Evolutionary conservation across 495 filamentous ascomycete species (phyloP).

Genomic region (Lepidopterella palustris): DNA sequence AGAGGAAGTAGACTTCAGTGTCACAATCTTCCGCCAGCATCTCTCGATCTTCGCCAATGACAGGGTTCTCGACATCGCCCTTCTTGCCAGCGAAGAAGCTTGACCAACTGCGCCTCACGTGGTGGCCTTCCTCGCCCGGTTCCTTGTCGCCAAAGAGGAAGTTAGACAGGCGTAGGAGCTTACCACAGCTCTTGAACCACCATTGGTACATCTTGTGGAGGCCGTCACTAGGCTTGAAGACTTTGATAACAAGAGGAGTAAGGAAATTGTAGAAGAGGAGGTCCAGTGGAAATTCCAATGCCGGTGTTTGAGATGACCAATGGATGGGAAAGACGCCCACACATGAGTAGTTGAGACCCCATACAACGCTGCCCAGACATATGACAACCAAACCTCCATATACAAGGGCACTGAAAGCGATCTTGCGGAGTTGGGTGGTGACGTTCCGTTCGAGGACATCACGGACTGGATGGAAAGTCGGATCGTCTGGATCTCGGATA

Average conservation of each 20-base stretch:
- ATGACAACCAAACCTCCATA: slow-evolving; percentile 90
- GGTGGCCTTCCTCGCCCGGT: slow-evolving; percentile 73
- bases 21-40: slow-evolving; percentile 35
- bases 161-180: slow-evolving; percentile 70
- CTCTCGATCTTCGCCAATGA: slow-evolving; percentile 38
- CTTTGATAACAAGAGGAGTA: slow-evolving; percentile 74
- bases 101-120: slow-evolving; percentile 51
- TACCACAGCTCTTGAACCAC: slow-evolving; percentile 91
- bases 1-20: slow-evolving; percentile 49
- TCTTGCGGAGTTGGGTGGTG: slow-evolving; percentile 89
- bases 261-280: slow-evolving; percentile 94
- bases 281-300: slow-evolving; percentile 91
- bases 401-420: slow-evolving; percentile 88
- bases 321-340: slow-evolving; percentile 77
- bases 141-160: slow-evolving; percentile 85
- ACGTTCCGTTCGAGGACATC: slow-evolving; percentile 95
- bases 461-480: slow-evolving; percentile 93
- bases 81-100: slow-evolving; percentile 43
- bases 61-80: slow-evolving; percentile 46
- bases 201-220: slow-evolving; percentile 82
- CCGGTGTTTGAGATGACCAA: slow-evolving; percentile 83
- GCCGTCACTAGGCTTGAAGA: slow-evolving; percentile 76
- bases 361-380: slow-evolving; percentile 92
- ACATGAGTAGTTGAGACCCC: slow-evolving; percentile 66
- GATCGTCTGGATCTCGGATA: slow-evolving; percentile 96